A percentile compares a stretch with the other conserved stretches of the same genome.
phyloP scores from a whole-genome alignment of 2,329 filamentous ascomycete species.

The Fusarium paranaense region DNA sequence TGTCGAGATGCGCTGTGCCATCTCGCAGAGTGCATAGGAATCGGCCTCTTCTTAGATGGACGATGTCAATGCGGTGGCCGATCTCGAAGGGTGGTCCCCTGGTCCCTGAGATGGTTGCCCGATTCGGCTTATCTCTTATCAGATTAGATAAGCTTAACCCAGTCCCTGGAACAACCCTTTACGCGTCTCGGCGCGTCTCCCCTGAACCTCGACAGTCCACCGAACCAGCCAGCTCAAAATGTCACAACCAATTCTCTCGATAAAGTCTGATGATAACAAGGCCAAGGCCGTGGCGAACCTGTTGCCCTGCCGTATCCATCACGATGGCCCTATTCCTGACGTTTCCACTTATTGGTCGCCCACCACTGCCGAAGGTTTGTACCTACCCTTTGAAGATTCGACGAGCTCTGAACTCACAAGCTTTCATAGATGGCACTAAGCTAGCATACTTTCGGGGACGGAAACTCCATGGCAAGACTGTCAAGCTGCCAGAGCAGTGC shows the following conservation, averaged over 20 bases:
- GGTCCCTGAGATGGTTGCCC: neutral
- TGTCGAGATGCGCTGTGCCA: neutral
- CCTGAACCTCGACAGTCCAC: neutral
- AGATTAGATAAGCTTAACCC: slow-evolving; percentile 26
- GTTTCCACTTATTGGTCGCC: slow-evolving; percentile 79
- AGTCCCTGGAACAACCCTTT: slow-evolving; percentile 6
- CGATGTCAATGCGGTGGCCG: neutral
- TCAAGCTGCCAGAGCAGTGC: slow-evolving; percentile 79
- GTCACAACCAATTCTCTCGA: slow-evolving; percentile 57
- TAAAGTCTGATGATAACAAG: slow-evolving; percentile 45
- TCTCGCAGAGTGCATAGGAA: neutral
- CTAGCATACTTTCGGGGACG: slow-evolving; percentile 82
- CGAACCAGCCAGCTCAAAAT: slow-evolving; percentile 43
- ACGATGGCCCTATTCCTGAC: slow-evolving; percentile 77
- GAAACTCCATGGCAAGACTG: slow-evolving; percentile 75
- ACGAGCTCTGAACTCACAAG: slow-evolving; percentile 7
- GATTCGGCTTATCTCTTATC: neutral
- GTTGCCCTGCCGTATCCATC: slow-evolving; percentile 83
- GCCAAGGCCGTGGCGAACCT: slow-evolving; percentile 72
- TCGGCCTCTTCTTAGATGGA: neutral
- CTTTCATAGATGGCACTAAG: slow-evolving; percentile 59
- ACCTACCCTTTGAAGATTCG: neutral
- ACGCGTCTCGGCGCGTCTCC: slow-evolving; percentile 43
- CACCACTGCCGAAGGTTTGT: slow-evolving; percentile 57
- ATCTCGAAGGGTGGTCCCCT: neutral